A percentile compares a stretch with the other conserved stretches of the same genome.
phyloP scores from a whole-genome alignment of 129 eudicot genomes.

The Chrysanthemum makinoi region DNA sequence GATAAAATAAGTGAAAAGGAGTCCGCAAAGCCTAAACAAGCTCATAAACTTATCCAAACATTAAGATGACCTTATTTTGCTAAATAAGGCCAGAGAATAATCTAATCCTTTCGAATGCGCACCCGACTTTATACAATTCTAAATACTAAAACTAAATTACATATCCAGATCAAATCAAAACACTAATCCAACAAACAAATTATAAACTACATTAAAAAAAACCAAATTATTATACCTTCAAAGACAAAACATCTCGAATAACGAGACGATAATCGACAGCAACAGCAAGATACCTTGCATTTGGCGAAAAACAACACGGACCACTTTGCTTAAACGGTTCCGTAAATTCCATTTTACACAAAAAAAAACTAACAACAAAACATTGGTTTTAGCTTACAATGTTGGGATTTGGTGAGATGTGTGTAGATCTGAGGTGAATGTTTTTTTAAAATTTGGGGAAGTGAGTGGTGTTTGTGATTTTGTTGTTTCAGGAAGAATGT shows the following conservation, averaged over 20 bases:
- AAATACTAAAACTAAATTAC: background rate
- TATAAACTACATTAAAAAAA: background rate
- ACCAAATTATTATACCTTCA: conserved; percentile 49
- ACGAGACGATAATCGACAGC: conserved; percentile 96
- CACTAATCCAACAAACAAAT: conserved; percentile 1
- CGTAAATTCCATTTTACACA: conserved; percentile 69
- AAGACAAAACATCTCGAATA: conserved; percentile 81
- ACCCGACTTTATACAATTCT: background rate
- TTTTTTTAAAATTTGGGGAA: too few species aligned
- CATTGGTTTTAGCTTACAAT: background rate
- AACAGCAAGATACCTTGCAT: conserved; percentile 80
- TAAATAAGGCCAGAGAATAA: too few species aligned
- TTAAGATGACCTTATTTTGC: too few species aligned
- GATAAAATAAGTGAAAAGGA: too few species aligned
- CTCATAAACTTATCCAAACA: too few species aligned
- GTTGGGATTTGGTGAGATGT: too few species aligned
- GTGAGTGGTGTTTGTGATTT: too few species aligned
- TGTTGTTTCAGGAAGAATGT: too few species aligned
- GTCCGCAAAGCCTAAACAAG: too few species aligned
- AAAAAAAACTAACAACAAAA: too few species aligned
- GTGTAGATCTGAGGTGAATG: too few species aligned
- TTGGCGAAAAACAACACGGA: conserved; percentile 89
- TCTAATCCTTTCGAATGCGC: too few species aligned
- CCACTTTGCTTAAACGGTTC: conserved; percentile 93
- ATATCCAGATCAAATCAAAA: background rate